phyloP scores from a whole-genome alignment of 495 filamentous ascomycete species.

The Evansstolkia leycettana region DNA sequence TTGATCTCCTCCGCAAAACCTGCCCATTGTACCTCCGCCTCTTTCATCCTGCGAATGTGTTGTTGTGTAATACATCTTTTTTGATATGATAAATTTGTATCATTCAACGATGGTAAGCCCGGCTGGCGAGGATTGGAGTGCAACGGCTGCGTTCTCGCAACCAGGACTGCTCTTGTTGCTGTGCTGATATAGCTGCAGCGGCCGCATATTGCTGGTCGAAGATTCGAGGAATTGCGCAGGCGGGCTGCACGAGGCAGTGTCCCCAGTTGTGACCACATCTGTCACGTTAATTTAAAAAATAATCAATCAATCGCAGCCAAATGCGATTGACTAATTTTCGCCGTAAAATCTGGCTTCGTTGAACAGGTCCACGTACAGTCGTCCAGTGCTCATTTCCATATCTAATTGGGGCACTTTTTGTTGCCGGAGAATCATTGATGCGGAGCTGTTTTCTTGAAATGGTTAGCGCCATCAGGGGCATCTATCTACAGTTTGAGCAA shows the following conservation, averaged over 20 bases:
- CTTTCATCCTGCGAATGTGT: constrained; percentile 36
- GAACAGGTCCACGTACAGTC: too few relatives aligned
- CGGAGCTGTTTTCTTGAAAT: constrained; percentile 5
- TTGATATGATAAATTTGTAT: constrained; percentile 7
- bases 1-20: constrained; percentile 41
- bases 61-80: constrained; percentile 36
- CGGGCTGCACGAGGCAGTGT: constrained; percentile 15
- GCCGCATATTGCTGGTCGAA: constrained; percentile 6
- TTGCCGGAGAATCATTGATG: constrained; percentile 16
- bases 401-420: background rate
- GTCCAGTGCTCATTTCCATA: too few relatives aligned
- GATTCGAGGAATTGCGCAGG: constrained; percentile 6
- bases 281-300: constrained; percentile 4
- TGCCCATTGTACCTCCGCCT: constrained; percentile 47
- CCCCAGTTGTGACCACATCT: constrained; percentile 18
- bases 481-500: too few relatives aligned
- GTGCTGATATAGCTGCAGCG: constrained; percentile 16
- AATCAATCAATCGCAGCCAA: constrained; percentile 1
- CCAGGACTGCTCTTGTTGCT: constrained; percentile 4
- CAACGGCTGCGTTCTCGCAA: background rate
- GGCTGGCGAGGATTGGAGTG: too few relatives aligned
- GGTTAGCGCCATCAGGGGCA: background rate
- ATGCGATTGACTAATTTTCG: background rate
- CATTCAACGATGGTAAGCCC: too few relatives aligned
- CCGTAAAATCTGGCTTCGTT: too few relatives aligned